phyloP scores from a whole-genome alignment of 257 asterid genomes.

The Ophiorrhiza pumila region DNA sequence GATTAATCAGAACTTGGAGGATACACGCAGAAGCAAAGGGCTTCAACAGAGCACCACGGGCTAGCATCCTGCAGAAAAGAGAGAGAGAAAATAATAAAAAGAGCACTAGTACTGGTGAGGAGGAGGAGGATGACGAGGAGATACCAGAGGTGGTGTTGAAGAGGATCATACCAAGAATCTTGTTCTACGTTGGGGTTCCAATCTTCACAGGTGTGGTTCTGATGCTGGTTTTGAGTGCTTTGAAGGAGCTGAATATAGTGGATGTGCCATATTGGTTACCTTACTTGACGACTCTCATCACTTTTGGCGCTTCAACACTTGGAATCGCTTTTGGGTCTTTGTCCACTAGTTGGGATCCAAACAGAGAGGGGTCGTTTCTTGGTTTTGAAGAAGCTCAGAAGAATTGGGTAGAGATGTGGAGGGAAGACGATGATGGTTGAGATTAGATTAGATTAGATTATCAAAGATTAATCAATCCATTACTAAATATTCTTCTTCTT shows the following conservation, averaged over 20 bases:
- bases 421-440: conserved; percentile 41
- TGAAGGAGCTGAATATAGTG: conserved; percentile 38
- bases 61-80: conserved; percentile 16
- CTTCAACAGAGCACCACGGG: conserved; percentile 34
- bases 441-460: conserved; percentile 3
- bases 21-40: conserved; percentile 57
- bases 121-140: conserved; percentile 33
- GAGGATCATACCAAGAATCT: conserved; percentile 59
- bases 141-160: conserved; percentile 57
- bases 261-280: conserved; percentile 72
- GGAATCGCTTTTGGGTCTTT: conserved; percentile 72
- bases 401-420: conserved; percentile 84
- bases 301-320: conserved; percentile 67
- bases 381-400: conserved; percentile 69
- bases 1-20: conserved; percentile 37
- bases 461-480: too few relatives aligned
- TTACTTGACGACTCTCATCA: conserved; percentile 46
- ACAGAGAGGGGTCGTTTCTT: conserved; percentile 54
- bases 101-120: conserved; percentile 2
- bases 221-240: conserved; percentile 34
- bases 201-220: conserved; percentile 39
- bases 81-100: conserved; percentile 6
- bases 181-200: conserved; percentile 61
- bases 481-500: too few relatives aligned
- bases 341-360: conserved; percentile 66